Base-by-base conservation (phyloP, 805 yeast genomes). In the Hanseniaspora jakobsenii region DNA sequence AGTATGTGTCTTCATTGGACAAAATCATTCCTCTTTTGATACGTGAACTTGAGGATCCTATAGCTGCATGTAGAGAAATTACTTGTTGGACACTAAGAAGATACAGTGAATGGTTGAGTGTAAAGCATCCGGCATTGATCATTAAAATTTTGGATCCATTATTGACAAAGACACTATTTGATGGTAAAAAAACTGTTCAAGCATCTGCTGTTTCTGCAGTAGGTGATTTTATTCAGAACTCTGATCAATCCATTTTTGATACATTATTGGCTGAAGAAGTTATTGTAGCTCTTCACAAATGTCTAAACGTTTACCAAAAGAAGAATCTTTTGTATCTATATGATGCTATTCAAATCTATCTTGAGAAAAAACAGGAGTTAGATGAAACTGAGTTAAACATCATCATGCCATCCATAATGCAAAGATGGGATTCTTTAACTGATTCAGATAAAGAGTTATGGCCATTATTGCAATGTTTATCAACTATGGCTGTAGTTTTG, bases 61-160 rank as follows among this genome's bases (percentile, higher is more conserved):
- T 86, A 61, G 78, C 94, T 7, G 73, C 94, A 17, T 94, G 91
- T 4, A 72, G 97, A 52, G 94, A 85, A 60, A 91, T 91, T 42
- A 67, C 95, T 0, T 89, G 97, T 65, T 91, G 98, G 98, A 83
- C 97, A 0, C 64, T 91, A 36, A 80, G 94, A 35, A 70, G 97
- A 46, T 91, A 80, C 58, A 72, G 91, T 0, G 55, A 71, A 2
- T 86, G 95, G 94, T 79, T 89, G 18, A 73, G 83, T 39, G 68
- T 69, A 4, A 84, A 81, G 56, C 81, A 73, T 57, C 70, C 85
- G 7, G 71, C 66, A 50, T 81, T 80, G 54, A 79, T 82, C 57
- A 66, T 72, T 47, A 91, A 91, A 4, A 84, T 91, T 0, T 70
- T 91, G 48, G 77, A 81, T 53, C 73, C 91, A 2, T 71, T 91